phyloP scores from a whole-genome alignment of 1,284 basidiomycete species.

The Ustilago bromivora region DNA sequence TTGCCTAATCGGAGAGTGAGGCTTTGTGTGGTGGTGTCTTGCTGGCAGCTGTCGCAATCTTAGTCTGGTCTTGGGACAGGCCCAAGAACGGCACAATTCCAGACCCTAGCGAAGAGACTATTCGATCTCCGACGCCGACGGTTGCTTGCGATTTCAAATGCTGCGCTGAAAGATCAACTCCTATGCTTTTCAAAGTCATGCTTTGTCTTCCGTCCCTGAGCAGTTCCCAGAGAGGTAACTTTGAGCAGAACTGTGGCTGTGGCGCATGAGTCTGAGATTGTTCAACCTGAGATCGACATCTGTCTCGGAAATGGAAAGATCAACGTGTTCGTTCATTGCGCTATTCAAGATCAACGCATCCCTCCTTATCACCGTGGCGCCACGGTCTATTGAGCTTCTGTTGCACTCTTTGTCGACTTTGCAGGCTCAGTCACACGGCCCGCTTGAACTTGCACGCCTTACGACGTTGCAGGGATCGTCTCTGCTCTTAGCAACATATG shows the following conservation, averaged over 20 bases:
- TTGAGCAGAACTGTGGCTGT: neutral
- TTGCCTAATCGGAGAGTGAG: neutral
- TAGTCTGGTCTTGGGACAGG: neutral
- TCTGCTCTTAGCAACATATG: neutral
- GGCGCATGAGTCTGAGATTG: neutral
- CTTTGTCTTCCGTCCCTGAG: too few species aligned
- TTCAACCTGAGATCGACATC: neutral
- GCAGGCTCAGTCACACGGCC: neutral
- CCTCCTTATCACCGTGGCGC: neutral
- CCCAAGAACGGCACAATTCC: neutral
- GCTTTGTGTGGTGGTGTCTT: neutral
- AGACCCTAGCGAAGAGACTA: neutral
- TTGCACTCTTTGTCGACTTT: too few species aligned
- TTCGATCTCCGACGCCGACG: constrained; percentile 28
- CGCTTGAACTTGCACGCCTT: neutral
- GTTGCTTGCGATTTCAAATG: neutral
- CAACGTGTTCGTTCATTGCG: neutral
- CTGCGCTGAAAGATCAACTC: neutral
- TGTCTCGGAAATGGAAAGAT: neutral
- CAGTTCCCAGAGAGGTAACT: too few species aligned
- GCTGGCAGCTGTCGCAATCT: constrained; percentile 7
- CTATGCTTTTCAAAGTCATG: neutral
- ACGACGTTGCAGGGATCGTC: neutral
- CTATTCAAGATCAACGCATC: neutral
- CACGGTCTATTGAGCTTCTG: neutral